Evolutionary conservation across 2,329 filamentous ascomycete genomes (phyloP).

Genomic region (Pseudopithomyces chartarum): DNA sequence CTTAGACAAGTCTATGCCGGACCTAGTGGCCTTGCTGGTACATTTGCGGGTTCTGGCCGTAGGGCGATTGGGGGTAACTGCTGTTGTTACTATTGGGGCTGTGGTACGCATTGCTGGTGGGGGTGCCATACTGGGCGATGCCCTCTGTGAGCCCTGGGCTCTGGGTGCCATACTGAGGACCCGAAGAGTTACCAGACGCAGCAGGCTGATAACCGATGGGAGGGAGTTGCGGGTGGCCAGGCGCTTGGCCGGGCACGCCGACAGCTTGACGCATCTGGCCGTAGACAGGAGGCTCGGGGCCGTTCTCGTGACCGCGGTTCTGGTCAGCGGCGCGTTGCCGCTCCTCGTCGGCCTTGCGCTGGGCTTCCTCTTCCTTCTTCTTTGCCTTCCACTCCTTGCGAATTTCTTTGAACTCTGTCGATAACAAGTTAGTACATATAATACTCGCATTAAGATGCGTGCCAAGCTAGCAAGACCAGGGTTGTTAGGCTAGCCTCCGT

Average conservation of each 20-base stretch:
- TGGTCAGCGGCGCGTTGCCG: slow-evolving; percentile 67
- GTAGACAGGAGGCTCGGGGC: slow-evolving; percentile 54
- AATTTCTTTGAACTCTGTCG: slow-evolving; percentile 94
- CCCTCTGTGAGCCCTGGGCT: slow-evolving; percentile 54
- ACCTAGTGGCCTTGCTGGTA: slow-evolving; percentile 51
- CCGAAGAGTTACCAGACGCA: slow-evolving; percentile 47
- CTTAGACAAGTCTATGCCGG: slow-evolving; percentile 13
- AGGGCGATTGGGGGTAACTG: slow-evolving; percentile 58
- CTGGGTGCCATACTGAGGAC: slow-evolving; percentile 53
- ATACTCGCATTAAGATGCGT: slow-evolving; percentile 23
- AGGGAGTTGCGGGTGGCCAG: slow-evolving; percentile 54
- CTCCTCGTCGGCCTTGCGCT: slow-evolving; percentile 89
- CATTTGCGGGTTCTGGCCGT: slow-evolving; percentile 54
- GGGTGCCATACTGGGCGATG: slow-evolving; percentile 55
- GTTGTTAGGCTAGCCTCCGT: slow-evolving; percentile 51
- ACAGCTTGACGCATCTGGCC: slow-evolving; percentile 53
- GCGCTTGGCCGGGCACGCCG: slow-evolving; percentile 50
- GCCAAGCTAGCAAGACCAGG: slow-evolving; percentile 47
- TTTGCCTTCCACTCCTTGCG: slow-evolving; percentile 99
- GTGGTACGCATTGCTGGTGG: slow-evolving; percentile 50
- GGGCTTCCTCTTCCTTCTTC: slow-evolving; percentile 97
- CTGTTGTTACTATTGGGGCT: slow-evolving; percentile 49
- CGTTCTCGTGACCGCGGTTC: slow-evolving; percentile 58
- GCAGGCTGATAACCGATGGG: slow-evolving; percentile 58
- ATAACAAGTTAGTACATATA: slow-evolving; percentile 45